Evolutionary conservation across 345 rosid species (phyloP), one percentile per base, ranked within the genome.

Genomic region (Eucalyptus grandis): DNA sequence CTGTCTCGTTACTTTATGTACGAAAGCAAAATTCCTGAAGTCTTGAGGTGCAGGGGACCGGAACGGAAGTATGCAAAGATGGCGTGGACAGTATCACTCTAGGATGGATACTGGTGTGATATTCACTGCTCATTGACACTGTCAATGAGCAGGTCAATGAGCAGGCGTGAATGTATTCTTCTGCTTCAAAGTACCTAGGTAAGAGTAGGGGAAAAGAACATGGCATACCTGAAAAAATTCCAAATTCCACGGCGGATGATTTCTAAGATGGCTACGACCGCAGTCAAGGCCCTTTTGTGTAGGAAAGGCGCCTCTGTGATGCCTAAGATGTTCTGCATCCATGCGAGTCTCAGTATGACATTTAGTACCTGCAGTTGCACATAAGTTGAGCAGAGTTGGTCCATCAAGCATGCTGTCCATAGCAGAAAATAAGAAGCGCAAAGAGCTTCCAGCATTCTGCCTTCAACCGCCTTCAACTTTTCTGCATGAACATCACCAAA

Each of bases 271-370:
- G 94, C 95, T 89, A 97, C 90, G 88, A 95, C 89, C 62, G 95
- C 95, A 72, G 60, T 90, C 83, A 97, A 89, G 86, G 95, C 97
- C 89, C 91, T 92, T 69, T 88, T 88, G 50, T 95, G 99, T 88
- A 96, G 89, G 91, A 93, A 92, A 11, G 96, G 95, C 47, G 92
- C 91, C 37, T 92, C 91, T 89, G 86, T 94, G 77, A 95, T 89
- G 26, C 96, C 95, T 49, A 97, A 90, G 40, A 96, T 96, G 13
- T 96, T 89, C 91, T 93, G 96, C 95, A 95, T 95, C 98, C 99
- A 97, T 13, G 97, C 98, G 19, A 96, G 93, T 92, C 99, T 96
- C 49, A 97, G 88, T 85, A 95, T 21, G 87, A 94, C 92, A 90
- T 97, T 21, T 53, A 53, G 58, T 53, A 53, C 58, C 58, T 53